These are phyloP conservation scores for Bonia amplexicaulis DNA, from an alignment of 176 grass and related monocot genomes.

Conservation along the genomic window DNA sequence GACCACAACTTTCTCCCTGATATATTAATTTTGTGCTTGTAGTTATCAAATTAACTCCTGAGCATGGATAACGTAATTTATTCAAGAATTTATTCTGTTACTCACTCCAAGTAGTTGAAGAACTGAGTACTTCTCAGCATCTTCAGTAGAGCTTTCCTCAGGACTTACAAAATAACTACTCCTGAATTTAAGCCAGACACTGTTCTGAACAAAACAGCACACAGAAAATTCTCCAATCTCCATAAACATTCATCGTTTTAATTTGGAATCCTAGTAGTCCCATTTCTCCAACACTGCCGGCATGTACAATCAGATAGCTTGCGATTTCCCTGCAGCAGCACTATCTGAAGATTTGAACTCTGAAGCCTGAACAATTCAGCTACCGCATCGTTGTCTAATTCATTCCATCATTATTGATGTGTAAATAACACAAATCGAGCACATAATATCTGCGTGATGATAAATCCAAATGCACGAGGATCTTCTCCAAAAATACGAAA, in stretches of 20 bases:
- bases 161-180: neutral
- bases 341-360: neutral
- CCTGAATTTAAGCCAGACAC: neutral
- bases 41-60: neutral
- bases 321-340: neutral
- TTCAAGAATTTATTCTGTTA: neutral
- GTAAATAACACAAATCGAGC: neutral
- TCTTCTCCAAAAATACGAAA: neutral
- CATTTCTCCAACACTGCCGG: neutral
- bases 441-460: neutral
- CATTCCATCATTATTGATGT: neutral
- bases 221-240: neutral
- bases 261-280: neutral
- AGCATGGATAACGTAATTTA: neutral
- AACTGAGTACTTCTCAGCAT: neutral
- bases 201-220: neutral
- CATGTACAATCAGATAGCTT: neutral
- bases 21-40: neutral
- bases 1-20: neutral
- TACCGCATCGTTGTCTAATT: neutral
- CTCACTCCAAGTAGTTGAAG: neutral
- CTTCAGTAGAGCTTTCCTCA: neutral
- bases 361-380: neutral
- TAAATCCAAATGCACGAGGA: neutral
- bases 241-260: neutral